Evolutionary conservation across 805 yeast species (phyloP).

Genomic region (Barnettozyma populi): DNA sequence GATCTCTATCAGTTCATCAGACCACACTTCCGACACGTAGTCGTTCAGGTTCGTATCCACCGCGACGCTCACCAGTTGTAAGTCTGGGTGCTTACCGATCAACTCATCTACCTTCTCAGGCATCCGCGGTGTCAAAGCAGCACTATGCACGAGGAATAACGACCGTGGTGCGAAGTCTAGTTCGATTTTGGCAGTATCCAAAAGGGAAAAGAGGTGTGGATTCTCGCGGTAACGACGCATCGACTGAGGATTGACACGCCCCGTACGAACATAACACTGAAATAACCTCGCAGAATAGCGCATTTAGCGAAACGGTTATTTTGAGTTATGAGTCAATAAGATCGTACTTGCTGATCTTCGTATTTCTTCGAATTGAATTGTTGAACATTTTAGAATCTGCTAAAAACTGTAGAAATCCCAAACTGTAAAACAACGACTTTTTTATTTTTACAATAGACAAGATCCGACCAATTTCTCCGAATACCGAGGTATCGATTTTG

Average conservation of each 20-base stretch:
- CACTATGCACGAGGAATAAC: background rate
- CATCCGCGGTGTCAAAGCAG: background rate
- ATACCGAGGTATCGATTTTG: no score
- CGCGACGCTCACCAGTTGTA: conserved; percentile 1
- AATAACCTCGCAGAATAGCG: background rate
- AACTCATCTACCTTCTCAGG: background rate
- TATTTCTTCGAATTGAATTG: no score
- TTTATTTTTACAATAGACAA: no score
- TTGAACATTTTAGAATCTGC: no score
- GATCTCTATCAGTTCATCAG: conserved; percentile 2
- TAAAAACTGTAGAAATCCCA: no score
- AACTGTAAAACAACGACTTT: no score
- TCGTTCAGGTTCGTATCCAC: conserved; percentile 2
- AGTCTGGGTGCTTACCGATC: background rate
- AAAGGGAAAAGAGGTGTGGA: background rate
- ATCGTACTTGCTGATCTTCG: no score
- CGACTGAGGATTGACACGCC: background rate
- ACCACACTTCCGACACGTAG: conserved; percentile 2
- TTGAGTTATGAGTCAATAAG: background rate
- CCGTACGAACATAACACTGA: background rate
- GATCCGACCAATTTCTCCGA: no score
- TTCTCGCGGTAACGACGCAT: background rate
- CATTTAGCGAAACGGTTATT: background rate
- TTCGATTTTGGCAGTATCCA: background rate
- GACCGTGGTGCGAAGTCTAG: background rate